Percentiles rank a stretch among this genome's conserved stretches.
These are phyloP conservation scores for Diutina catenulata DNA, from an alignment of 1,139 yeast species.

Conservation along the genomic window DNA sequence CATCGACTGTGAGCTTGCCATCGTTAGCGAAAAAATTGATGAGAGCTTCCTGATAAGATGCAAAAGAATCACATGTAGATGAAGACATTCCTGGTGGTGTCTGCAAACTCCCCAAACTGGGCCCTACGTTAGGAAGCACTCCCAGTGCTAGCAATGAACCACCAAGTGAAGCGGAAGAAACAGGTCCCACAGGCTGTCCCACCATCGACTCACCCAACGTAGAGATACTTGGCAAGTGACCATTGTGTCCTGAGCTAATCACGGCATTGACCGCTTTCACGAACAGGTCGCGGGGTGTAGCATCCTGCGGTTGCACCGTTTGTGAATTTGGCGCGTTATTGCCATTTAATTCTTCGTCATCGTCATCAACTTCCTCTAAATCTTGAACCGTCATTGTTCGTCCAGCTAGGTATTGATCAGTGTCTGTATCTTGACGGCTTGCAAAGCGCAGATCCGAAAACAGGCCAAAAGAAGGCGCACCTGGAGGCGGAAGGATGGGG, in stretches of 20 bases:
- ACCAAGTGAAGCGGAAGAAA: no score
- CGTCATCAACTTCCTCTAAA: conserved; percentile 19
- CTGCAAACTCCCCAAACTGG: no score
- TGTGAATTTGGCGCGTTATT: conserved; percentile 2
- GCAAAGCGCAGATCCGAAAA: conserved; percentile 14
- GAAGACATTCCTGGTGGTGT: no score
- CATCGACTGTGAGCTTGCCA: conserved; percentile 1
- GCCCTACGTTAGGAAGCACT: no score
- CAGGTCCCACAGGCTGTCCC: no score
- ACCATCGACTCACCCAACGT: no score
- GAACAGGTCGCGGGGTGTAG: neutral
- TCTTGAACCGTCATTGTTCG: no score
- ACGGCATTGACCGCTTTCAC: conserved; percentile 2
- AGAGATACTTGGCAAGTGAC: no score
- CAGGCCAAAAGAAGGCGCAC: conserved; percentile 5
- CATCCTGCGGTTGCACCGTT: conserved; percentile 1
- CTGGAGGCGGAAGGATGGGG: neutral
- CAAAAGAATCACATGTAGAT: no score
- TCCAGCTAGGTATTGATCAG: conserved; percentile 24
- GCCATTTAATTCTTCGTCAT: conserved; percentile 11
- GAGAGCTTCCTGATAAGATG: conserved; percentile 1
- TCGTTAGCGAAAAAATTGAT: conserved; percentile 3
- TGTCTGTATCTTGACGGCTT: conserved; percentile 32
- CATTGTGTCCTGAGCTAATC: no score
- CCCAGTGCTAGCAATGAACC: no score